Conservation (phyloP, 2,329 filamentous ascomycete species). For the Sordariomycetes sp. region DNA sequence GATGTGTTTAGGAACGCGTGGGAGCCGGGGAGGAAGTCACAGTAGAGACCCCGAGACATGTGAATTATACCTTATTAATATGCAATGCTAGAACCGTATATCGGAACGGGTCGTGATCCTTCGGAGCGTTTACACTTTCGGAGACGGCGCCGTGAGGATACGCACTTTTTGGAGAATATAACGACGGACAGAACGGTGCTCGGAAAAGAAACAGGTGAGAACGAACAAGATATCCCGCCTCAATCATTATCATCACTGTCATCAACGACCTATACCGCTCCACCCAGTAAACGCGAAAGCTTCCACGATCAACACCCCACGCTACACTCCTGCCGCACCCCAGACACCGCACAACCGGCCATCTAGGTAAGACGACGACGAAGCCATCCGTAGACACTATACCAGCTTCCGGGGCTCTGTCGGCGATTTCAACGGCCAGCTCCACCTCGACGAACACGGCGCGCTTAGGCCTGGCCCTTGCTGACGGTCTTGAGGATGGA, state of each 20-base stretch:
- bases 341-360: not conserved
- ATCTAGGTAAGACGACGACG: not conserved
- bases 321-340: not conserved
- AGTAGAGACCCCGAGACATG: not conserved
- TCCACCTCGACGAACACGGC: not conserved
- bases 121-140: too few species aligned
- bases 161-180: not conserved
- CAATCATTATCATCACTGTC: slow-evolving; percentile 5
- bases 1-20: slow-evolving; percentile 60
- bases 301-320: not conserved
- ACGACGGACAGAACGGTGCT: not conserved
- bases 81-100: not conserved
- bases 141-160: not conserved
- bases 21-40: slow-evolving; percentile 27
- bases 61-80: not conserved
- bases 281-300: not conserved
- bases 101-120: too few species aligned
- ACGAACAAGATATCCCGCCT: not conserved
- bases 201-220: not conserved
- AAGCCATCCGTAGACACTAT: not conserved
- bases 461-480: slow-evolving; percentile 42
- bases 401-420: not conserved
- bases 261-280: not conserved
- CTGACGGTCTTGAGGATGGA: slow-evolving; percentile 53
- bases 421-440: not conserved